Percentiles rank a stretch among this genome's conserved stretches.
phyloP scores from a whole-genome alignment of 2,329 filamentous ascomycete genomes.

The Ramularia endophylla region DNA sequence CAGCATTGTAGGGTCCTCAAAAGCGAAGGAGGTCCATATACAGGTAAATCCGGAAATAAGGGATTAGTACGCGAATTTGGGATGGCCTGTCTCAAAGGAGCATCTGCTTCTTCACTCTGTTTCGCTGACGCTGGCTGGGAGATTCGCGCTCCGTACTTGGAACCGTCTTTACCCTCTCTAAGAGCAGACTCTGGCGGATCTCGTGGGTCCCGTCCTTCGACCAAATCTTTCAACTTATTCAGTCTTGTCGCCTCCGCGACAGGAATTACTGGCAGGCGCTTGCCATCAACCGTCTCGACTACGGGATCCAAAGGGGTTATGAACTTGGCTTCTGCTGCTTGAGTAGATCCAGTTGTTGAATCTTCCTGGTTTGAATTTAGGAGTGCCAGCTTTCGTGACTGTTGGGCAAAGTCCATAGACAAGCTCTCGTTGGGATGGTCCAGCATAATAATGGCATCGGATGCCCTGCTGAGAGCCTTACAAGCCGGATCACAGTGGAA shows the following conservation, averaged over 20 bases:
- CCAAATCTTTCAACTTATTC: conserved; percentile 55
- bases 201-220: conserved; percentile 35
- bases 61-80: conserved; percentile 68
- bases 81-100: conserved; percentile 37
- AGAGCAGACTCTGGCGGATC: conserved; percentile 28
- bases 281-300: conserved; percentile 61
- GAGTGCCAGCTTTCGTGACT: conserved; percentile 47
- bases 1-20: conserved; percentile 60
- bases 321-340: conserved; percentile 56
- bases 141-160: conserved; percentile 33
- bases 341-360: conserved; percentile 41
- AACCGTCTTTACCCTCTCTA: conserved; percentile 39
- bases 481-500: no score
- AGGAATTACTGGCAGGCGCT: conserved; percentile 62
- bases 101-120: conserved; percentile 40
- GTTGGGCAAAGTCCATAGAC: conserved; percentile 51
- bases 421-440: conserved; percentile 2
- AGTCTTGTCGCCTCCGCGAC: conserved; percentile 64
- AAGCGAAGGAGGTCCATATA: conserved; percentile 69
- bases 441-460: no score
- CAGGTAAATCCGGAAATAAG: conserved; percentile 75
- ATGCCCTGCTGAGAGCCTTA: no score
- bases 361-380: conserved; percentile 37
- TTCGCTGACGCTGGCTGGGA: conserved; percentile 22
- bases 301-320: conserved; percentile 66